These are phyloP conservation scores for Leptodermis oblonga DNA, from an alignment of 257 asterid genomes.

Conservation along the genomic window DNA sequence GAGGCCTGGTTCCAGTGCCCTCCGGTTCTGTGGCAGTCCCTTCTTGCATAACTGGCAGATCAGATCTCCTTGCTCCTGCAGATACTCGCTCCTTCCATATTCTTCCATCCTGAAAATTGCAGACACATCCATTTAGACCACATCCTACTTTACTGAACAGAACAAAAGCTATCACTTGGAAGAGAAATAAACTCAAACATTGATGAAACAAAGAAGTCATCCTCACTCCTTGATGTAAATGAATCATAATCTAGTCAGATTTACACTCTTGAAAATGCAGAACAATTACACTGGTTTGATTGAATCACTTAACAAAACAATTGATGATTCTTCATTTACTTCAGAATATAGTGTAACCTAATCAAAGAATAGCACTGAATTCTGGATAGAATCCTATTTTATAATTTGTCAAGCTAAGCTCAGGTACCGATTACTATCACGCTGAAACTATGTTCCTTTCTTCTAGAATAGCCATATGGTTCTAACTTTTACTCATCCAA, in stretches of 20 bases:
- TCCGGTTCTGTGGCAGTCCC: slow-evolving; percentile 32
- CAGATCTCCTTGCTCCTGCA: slow-evolving; percentile 44
- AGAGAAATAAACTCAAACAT: not conserved
- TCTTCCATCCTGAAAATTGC: slow-evolving; percentile 67
- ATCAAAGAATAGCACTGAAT: not conserved
- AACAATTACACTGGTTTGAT: not conserved
- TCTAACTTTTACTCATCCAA: not conserved
- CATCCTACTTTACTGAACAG: not conserved
- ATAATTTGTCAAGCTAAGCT: not conserved
- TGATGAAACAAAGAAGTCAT: not conserved
- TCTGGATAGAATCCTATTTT: not conserved
- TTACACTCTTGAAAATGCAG: not conserved
- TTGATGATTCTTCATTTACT: not conserved
- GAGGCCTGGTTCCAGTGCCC: slow-evolving; percentile 32
- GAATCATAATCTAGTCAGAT: not conserved
- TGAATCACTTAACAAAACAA: too few relatives aligned
- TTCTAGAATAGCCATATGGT: not conserved
- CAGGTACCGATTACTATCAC: not conserved
- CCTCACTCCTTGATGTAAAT: not conserved
- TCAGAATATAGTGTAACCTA: not conserved
- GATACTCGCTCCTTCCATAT: slow-evolving; percentile 94
- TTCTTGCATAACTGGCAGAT: slow-evolving; percentile 48
- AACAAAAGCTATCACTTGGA: not conserved
- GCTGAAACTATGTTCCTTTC: not conserved
- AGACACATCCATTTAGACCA: not conserved